phyloP scores from a whole-genome alignment of 208 protist genomes.

The Entamoeba invadens region DNA sequence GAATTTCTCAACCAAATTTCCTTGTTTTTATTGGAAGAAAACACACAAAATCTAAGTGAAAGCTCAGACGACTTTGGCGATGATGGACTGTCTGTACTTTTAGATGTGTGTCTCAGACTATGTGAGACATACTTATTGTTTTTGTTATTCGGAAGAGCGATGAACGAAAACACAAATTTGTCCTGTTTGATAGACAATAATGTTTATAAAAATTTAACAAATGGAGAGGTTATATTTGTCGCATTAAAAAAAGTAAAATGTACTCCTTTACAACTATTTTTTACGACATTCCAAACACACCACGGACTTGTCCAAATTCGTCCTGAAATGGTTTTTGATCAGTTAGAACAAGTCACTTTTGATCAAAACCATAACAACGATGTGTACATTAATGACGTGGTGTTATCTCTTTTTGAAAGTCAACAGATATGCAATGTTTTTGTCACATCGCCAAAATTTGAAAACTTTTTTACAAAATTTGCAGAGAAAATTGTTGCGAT shows the following conservation, averaged over 20 bases:
- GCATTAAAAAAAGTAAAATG: not conserved
- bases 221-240: not conserved
- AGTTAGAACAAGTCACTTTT: not conserved
- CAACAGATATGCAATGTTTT: not conserved
- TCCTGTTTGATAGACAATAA: not conserved
- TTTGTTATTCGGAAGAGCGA: not conserved
- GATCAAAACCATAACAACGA: not conserved
- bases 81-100: not conserved
- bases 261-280: not conserved
- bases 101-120: not conserved
- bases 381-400: not conserved
- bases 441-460: not conserved
- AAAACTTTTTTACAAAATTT: not conserved
- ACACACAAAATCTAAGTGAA: not conserved
- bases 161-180: not conserved
- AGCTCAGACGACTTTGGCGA: not conserved
- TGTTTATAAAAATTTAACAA: not conserved
- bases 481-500: not conserved
- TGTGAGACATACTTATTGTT: not conserved
- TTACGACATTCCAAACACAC: not conserved
- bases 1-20: not conserved
- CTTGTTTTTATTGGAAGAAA: not conserved
- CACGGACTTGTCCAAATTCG: not conserved
- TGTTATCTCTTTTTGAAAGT: not conserved
- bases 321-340: not conserved